phyloP scores from a whole-genome alignment of 345 rosid species.

The Lepidium aucheri region DNA sequence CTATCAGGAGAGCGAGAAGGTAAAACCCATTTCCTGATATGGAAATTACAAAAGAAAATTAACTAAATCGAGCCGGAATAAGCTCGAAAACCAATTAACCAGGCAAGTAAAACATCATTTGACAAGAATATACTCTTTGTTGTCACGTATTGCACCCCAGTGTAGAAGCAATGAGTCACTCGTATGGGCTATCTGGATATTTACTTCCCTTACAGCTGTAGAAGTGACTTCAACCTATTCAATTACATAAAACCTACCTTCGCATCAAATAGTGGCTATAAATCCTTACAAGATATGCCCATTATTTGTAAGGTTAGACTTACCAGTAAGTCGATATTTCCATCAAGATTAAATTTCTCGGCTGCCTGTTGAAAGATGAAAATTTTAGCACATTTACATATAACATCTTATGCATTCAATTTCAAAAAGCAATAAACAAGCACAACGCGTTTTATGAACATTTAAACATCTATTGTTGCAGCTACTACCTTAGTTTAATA shows the following conservation, averaged over 20 bases:
- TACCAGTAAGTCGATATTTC: slow-evolving; percentile 82
- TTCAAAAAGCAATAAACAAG: not conserved
- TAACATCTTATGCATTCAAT: slow-evolving; percentile 8
- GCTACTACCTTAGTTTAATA: not conserved
- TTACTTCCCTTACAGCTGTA: slow-evolving; percentile 36
- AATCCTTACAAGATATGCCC: slow-evolving; percentile 1
- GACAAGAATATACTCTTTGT: slow-evolving; percentile 50
- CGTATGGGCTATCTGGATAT: slow-evolving; percentile 47
- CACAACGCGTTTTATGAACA: not conserved
- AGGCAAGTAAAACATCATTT: not conserved
- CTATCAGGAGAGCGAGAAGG: slow-evolving; percentile 78
- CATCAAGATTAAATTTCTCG: slow-evolving; percentile 71
- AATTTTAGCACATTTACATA: slow-evolving; percentile 17
- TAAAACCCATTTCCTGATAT: slow-evolving; percentile 73
- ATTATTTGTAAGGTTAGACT: not conserved
- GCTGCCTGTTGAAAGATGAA: slow-evolving; percentile 44
- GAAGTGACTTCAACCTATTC: slow-evolving; percentile 60
- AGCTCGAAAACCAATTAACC: not conserved
- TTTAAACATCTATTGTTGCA: not conserved
- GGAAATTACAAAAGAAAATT: slow-evolving; percentile 2
- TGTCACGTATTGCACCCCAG: slow-evolving; percentile 79
- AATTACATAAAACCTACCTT: slow-evolving; percentile 13
- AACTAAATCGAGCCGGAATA: not conserved
- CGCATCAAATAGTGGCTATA: not conserved
- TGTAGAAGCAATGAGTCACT: slow-evolving; percentile 75